Base-by-base conservation (phyloP, 805 yeast species). In the Yamadazyma paraphyllophila region DNA sequence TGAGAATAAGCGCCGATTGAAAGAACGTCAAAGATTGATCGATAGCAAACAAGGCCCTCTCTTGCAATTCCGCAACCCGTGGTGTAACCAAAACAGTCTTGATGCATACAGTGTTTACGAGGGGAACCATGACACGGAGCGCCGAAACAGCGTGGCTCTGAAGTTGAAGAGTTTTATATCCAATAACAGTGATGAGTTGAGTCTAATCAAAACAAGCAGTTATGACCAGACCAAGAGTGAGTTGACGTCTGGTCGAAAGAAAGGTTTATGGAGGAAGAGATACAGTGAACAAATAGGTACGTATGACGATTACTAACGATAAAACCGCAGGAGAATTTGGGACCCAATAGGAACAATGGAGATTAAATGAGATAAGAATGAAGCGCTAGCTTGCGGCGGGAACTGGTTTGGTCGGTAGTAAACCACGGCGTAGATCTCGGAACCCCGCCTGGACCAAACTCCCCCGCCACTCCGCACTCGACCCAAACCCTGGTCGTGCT, bases 211-310 rank as follows among this genome's bases (percentile, higher is more conserved):
- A 34, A 56, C 65, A 6, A 45, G 42, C 38, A 60, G 66, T 33
- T 69, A 47, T 45, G 76, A 71, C 46, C 74, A 67, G 48, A 69
- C 74, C 7, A 66, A 63, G 50, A 60, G 68, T 44, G 49, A 50
- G 32, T 60, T 70, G 61, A 68, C 74, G 5, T 49, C 50, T 12
- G 53, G 54, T 20, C 57, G 74, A 36, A 63, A 60, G 34, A 60
- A 53, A 51, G 13, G 43, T 5, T 46, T 51, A n/a, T 43, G 20
- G 17, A 42, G 37, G 13, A 50, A 61, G 37, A 54, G 63, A 45
- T 48, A 50, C 46, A 62, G 66, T 38, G 67, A 60, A 43, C 61
- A 55, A 40, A 53, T 61, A 17, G 65, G 72, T 68, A 67, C 52
- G 73, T 68, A 66, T 65, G 12, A 11, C 7, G 2, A 31, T 16